Evolutionary conservation across 257 asterid species (phyloP).

Genomic region (Solanum habrochaites): DNA sequence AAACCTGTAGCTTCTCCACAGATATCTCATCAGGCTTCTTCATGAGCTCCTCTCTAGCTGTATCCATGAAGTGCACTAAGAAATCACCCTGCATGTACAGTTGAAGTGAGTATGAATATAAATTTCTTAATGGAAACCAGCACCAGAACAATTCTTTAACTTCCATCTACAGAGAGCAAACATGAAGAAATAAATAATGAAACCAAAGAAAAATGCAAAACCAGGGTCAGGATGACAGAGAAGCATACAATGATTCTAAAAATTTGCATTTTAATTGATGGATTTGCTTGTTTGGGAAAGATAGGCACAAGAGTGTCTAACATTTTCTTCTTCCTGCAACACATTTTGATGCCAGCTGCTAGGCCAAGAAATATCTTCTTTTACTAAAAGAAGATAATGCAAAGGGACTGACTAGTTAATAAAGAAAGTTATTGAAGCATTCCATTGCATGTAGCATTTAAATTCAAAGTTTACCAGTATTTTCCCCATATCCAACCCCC

Average conservation of each 20-base stretch:
- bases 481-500: background rate
- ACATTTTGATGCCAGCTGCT: background rate
- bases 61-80: constrained; percentile 96
- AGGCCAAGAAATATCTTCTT: background rate
- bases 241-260: background rate
- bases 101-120: background rate
- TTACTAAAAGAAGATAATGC: background rate
- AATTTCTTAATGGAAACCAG: background rate
- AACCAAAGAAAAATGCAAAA: background rate
- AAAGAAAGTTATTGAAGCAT: background rate
- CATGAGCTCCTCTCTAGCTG: constrained; percentile 84
- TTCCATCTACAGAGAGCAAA: background rate
- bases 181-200: background rate
- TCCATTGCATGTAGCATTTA: background rate
- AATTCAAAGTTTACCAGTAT: background rate
- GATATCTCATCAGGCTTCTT: constrained; percentile 92
- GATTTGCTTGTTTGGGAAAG: background rate
- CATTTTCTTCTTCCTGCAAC: background rate
- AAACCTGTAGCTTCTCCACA: constrained; percentile 90
- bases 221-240: background rate
- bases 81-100: constrained; percentile 81
- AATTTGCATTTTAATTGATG: background rate
- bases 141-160: background rate
- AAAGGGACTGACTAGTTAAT: background rate
- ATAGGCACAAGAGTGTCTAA: background rate